phyloP scores from a whole-genome alignment of 352 stramenopile species.

The Globisporangium apiculatum region DNA sequence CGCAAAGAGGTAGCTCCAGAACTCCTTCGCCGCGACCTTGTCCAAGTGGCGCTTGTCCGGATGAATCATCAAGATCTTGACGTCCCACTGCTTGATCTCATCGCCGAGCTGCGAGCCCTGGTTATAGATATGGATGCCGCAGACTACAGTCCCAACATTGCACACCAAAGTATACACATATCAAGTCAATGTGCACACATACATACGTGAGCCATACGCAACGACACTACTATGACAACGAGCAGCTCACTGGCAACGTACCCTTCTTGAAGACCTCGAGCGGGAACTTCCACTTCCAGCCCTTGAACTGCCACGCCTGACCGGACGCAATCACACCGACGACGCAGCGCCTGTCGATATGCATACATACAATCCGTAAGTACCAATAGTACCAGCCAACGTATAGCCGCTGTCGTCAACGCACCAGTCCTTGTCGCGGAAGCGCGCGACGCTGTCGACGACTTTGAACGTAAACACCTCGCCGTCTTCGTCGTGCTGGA shows the following conservation, averaged over 20 bases:
- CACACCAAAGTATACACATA: conserved; percentile 1
- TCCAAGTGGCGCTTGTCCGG: conserved; percentile 89
- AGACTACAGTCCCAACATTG: conserved; percentile 29
- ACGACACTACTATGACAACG: no score
- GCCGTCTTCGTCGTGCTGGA: conserved; percentile 78
- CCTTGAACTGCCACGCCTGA: conserved; percentile 91
- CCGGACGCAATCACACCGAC: conserved; percentile 87
- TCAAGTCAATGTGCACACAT: not conserved
- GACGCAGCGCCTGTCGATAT: conserved; percentile 60
- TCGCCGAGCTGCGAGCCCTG: conserved; percentile 71
- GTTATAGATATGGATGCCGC: conserved; percentile 80
- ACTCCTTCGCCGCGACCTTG: conserved; percentile 85
- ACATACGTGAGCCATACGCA: not conserved
- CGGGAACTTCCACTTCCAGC: conserved; percentile 90
- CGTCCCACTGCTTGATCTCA: conserved; percentile 88
- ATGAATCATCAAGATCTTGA: conserved; percentile 90
- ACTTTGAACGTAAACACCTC: conserved; percentile 83
- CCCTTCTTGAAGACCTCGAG: conserved; percentile 90
- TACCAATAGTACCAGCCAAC: no score
- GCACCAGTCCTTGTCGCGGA: conserved; percentile 86
- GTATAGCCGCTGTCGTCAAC: conserved; percentile 3
- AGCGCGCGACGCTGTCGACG: conserved; percentile 81
- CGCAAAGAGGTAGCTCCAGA: conserved; percentile 88
- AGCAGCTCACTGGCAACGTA: conserved; percentile 10
- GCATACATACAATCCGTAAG: not conserved